Evolutionary conservation across 768 basidiomycete species (phyloP).

Genomic region (Hemileccinum rubropunctum): DNA sequence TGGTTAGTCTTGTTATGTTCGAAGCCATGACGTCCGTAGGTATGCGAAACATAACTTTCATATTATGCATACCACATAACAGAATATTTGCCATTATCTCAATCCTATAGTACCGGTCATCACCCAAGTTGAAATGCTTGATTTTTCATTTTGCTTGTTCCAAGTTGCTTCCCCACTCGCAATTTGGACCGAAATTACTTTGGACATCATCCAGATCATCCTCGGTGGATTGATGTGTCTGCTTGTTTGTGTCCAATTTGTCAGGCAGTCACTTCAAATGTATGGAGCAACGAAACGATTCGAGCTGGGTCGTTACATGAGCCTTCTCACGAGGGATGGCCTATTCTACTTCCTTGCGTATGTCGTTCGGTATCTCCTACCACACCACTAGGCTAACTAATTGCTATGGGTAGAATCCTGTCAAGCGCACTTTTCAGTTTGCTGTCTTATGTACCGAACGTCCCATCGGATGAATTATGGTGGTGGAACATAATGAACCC

Average conservation of each 20-base stretch:
- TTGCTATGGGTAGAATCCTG: no score
- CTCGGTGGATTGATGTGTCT: background rate
- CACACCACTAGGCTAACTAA: no score
- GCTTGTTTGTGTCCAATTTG: background rate
- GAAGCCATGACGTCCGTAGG: background rate
- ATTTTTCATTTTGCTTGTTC: background rate
- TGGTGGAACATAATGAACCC: no score
- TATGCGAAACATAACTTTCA: background rate
- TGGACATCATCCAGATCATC: background rate
- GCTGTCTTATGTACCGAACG: no score
- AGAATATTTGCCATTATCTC: no score
- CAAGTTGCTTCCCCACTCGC: background rate
- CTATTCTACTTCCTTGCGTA: background rate
- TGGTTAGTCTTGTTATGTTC: background rate
- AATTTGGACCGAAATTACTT: background rate
- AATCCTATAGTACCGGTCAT: background rate
- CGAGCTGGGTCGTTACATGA: background rate
- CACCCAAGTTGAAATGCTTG: background rate
- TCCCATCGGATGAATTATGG: no score
- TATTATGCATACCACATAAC: background rate
- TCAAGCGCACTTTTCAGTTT: no score
- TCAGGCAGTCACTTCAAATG: background rate
- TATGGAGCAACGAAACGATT: background rate
- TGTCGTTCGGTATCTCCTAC: no score
- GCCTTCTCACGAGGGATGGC: background rate